phyloP scores from a whole-genome alignment of 2,329 filamentous ascomycete genomes.

The Rhexocercosporidium sp. region DNA sequence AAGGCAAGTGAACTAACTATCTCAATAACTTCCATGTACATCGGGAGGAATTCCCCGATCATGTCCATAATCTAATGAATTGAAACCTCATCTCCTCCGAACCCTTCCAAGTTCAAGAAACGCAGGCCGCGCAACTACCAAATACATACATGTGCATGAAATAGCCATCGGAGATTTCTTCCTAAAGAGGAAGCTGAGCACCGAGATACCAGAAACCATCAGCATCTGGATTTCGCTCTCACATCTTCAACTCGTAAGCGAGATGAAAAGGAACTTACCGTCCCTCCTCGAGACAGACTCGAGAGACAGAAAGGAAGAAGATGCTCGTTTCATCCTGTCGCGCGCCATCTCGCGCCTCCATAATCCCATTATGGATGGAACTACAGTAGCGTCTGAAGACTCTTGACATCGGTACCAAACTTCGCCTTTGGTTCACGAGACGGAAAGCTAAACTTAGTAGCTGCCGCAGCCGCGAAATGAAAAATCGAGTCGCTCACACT shows the following conservation, averaged over 20 bases:
- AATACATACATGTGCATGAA: too few species aligned
- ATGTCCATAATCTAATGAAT: too few species aligned
- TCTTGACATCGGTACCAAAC: too few species aligned
- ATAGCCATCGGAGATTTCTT: conserved; percentile 34
- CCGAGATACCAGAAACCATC: not conserved
- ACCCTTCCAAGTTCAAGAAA: conserved; percentile 16
- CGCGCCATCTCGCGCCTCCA: too few species aligned
- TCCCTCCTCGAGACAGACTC: too few species aligned
- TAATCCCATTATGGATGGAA: too few species aligned
- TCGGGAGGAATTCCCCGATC: too few species aligned
- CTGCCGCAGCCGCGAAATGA: not conserved
- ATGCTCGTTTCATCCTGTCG: not conserved
- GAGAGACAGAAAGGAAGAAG: too few species aligned
- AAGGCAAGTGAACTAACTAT: too few species aligned
- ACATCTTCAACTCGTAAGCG: too few species aligned
- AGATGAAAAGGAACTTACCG: not conserved
- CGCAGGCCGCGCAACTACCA: conserved; percentile 29
- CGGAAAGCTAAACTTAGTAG: not conserved
- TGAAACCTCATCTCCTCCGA: too few species aligned
- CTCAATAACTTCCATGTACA: too few species aligned
- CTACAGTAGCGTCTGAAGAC: not conserved
- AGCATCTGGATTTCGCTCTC: not conserved
- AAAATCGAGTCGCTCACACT: not conserved
- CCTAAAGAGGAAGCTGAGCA: conserved; percentile 28
- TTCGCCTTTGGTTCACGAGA: not conserved